Conservation (phyloP, 306 rosid genomes). For the Cotoneaster glaucophyllus region DNA sequence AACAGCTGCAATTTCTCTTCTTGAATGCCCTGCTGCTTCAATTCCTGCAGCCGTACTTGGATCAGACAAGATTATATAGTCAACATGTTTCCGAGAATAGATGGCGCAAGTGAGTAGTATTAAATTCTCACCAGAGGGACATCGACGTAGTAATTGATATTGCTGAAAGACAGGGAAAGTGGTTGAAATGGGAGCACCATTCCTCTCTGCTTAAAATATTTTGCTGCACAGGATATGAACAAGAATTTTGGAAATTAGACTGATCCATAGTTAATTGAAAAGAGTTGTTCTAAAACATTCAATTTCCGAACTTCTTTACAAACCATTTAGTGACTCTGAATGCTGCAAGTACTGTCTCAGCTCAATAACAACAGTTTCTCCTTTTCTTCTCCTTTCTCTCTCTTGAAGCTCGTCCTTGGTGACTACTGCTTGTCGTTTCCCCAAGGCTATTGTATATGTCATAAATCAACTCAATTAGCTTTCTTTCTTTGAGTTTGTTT, state of each 20-base stretch:
- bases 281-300: neutral
- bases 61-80: conserved; percentile 22
- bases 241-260: conserved; percentile 1
- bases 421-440: conserved; percentile 83
- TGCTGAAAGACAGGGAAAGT: conserved; percentile 88
- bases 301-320: conserved; percentile 13
- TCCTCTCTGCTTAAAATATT: conserved; percentile 77
- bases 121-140: conserved; percentile 69
- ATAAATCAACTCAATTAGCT: conserved; percentile 4
- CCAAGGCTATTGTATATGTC: conserved; percentile 52
- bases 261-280: neutral
- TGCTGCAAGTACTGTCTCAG: conserved; percentile 84
- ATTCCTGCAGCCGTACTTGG: conserved; percentile 58
- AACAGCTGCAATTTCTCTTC: conserved; percentile 81
- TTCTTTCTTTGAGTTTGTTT: conserved; percentile 9
- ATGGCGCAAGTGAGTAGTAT: neutral
- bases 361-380: conserved; percentile 67
- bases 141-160: conserved; percentile 85
- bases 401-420: conserved; percentile 82
- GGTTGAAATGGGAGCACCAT: conserved; percentile 99
- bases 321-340: conserved; percentile 75
- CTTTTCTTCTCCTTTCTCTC: conserved; percentile 79
- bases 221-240: conserved; percentile 47
- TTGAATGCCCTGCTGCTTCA: conserved; percentile 82
- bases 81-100: conserved; percentile 16